These are phyloP conservation scores for Rhytidiadelphus loreus DNA, from an alignment of 225 moss, liverwort and hornwort species.

Conservation along the genomic window DNA sequence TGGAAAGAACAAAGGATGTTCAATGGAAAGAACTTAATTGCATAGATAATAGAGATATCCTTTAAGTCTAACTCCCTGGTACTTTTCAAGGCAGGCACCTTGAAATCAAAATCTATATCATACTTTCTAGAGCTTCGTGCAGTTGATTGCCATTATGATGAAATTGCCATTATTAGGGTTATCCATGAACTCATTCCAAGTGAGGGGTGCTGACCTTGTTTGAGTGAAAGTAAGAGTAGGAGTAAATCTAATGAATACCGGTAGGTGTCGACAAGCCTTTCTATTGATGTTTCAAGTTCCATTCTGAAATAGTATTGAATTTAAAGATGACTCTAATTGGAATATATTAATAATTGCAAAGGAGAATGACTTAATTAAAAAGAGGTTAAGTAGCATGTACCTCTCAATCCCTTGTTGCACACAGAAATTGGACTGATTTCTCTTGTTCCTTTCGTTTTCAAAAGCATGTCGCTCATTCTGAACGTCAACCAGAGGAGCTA, in stretches of 20 bases:
- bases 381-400: neutral
- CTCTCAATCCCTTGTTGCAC: constrained; percentile 20
- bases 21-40: too few relatives aligned
- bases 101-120: neutral
- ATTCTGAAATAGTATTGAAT: neutral
- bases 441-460: neutral
- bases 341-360: neutral
- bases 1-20: neutral
- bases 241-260: neutral
- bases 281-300: neutral
- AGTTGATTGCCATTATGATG: neutral
- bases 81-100: neutral
- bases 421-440: neutral
- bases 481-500: neutral
- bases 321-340: neutral
- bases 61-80: too few relatives aligned
- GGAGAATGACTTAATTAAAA: neutral
- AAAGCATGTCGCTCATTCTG: neutral
- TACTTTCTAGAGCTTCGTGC: neutral
- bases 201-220: neutral
- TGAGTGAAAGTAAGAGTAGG: neutral
- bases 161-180: neutral
- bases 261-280: neutral
- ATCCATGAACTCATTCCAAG: neutral
- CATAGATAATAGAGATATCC: too few relatives aligned